Evolutionary conservation across 306 rosid species (phyloP).

Genomic region (Neltuma alba): DNA sequence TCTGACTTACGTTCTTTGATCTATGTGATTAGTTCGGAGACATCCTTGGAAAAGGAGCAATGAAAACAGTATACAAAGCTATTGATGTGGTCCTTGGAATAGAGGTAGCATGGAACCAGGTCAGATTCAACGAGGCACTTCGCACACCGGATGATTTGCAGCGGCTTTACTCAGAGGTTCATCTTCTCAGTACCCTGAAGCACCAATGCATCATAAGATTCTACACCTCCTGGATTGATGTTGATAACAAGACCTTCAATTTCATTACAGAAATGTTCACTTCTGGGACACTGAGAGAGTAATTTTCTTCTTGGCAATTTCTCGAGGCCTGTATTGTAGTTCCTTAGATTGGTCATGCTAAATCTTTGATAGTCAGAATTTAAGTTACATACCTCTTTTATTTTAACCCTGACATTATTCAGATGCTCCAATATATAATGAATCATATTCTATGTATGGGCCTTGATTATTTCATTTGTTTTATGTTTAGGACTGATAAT

Average conservation of each 20-base stretch:
- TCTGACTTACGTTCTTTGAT: conserved; percentile 20
- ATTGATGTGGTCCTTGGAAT: conserved; percentile 81
- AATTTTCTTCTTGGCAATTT: conserved; percentile 40
- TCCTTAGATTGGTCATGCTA: conserved; percentile 6
- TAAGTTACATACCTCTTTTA: not conserved
- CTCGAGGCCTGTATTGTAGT: conserved; percentile 13
- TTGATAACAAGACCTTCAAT: conserved; percentile 72
- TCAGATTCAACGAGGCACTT: conserved; percentile 69
- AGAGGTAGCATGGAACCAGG: conserved; percentile 95
- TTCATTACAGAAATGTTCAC: conserved; percentile 89
- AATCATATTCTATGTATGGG: not conserved
- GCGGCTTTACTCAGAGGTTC: conserved; percentile 92
- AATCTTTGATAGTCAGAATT: not conserved
- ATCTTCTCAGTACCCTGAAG: conserved; percentile 85
- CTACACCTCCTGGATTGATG: conserved; percentile 85
- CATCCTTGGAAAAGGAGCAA: conserved; percentile 90
- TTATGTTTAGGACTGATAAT: conserved; percentile 2
- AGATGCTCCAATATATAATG: not conserved
- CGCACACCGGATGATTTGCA: conserved; percentile 75
- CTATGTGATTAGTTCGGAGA: conserved; percentile 57
- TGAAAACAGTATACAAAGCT: conserved; percentile 89
- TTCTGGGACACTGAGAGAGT: conserved; percentile 90
- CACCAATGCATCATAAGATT: conserved; percentile 74
- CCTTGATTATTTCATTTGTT: not conserved
- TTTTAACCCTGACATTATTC: conserved; percentile 1